Base-by-base conservation (phyloP, 2,329 filamentous ascomycete genomes). In the Thielaviopsis euricoi region DNA sequence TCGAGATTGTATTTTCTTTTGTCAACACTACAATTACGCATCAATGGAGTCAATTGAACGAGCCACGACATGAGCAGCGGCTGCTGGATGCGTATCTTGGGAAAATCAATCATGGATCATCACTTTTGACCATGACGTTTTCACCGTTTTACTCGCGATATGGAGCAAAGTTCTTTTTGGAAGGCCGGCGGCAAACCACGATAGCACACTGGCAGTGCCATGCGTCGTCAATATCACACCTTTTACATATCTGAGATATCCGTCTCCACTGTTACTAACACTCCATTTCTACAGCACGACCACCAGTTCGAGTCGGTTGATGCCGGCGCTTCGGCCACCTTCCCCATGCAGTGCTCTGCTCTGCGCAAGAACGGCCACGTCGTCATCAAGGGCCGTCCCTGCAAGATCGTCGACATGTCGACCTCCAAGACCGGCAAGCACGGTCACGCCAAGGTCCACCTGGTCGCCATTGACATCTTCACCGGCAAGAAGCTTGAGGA, bases 391-490 rank as follows among this genome's bases (percentile, higher is more conserved):
- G 78, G 81, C 77, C 93, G 93, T 69, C 94, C 93, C 69, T 98
- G 93, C 90, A 98, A 97, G 87, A 98, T 98, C 70, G 88, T 97
- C 75, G 93, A 98, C 72, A 98, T 98, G 94, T 95, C 89, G 67
- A 98, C 93, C 80, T 98, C 93, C 75, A 98, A 98, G 90, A 98
- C 93, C 67, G 93, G 93, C 78, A 98, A 98, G 89, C 93, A 98
- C 87, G 93, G 93, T 76, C 94, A 98, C 87, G 93, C 93, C 78
- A 98, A 98, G 86, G 93, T 98, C 74, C 91, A 98, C 79, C 79
- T 98, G 69, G 86, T 96, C 70, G 93, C 89, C 72, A 83, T 94
- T 74, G 93, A 98, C 75, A 97, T 98, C 80, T 98, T 98, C 86
- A 98, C 90, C 65, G 81, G 81, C 83, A 98, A 96, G 88, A 98